Evolutionary conservation across 257 asterid species (phyloP).

Genomic region (Ilex asprella): DNA sequence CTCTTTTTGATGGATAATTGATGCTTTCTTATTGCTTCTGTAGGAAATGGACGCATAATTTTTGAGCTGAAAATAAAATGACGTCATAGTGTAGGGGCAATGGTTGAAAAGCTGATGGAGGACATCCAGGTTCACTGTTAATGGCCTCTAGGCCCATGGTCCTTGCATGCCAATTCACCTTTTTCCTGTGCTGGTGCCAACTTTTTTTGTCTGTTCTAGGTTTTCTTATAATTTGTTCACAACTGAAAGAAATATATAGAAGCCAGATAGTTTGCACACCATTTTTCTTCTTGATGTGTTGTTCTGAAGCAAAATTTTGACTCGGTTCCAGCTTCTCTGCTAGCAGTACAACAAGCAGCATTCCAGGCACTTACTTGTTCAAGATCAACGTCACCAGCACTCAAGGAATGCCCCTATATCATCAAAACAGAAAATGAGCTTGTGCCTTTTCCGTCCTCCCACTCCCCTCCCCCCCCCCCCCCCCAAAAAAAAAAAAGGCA

Average conservation of each 20-base stretch:
- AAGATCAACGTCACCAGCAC: not conserved
- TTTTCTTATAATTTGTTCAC: constrained; percentile 4
- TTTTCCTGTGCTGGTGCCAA: constrained; percentile 19
- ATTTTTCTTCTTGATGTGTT: not conserved
- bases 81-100: not conserved
- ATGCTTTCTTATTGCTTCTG: constrained; percentile 10
- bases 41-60: constrained; percentile 29
- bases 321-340: not conserved
- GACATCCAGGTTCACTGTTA: constrained; percentile 18
- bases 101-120: constrained; percentile 10
- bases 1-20: not conserved
- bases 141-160: constrained; percentile 12
- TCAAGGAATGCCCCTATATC: not conserved
- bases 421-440: not conserved
- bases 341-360: not conserved
- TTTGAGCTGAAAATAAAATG: constrained; percentile 10
- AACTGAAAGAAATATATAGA: constrained; percentile 18
- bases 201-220: not conserved
- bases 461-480: not conserved
- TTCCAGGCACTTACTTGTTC: not conserved
- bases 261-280: not conserved
- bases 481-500: no score
- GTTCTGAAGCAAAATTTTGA: not conserved
- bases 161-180: constrained; percentile 10
- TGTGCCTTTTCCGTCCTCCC: not conserved